Evolutionary conservation across 192 early-diverging fungal species (phyloP).

Genomic region (Entrophospora sp.): DNA sequence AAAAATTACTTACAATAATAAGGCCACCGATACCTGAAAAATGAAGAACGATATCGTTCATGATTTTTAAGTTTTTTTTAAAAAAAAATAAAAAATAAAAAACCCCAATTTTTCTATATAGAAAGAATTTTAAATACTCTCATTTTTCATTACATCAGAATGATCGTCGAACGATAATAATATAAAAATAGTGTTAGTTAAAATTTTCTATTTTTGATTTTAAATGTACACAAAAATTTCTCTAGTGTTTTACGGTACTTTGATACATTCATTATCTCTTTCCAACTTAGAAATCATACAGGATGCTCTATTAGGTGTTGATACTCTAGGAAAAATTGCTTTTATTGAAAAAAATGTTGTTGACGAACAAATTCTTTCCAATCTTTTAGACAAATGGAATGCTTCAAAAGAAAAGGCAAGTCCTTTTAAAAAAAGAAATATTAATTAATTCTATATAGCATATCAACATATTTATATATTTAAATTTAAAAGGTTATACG

Average conservation of each 20-base stretch:
- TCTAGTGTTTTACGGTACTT: conserved; percentile 50
- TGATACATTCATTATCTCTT: conserved; percentile 58
- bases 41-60: too few species aligned
- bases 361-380: conserved; percentile 25
- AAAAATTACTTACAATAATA: too few species aligned
- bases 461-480: not conserved
- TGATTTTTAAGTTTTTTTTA: too few species aligned
- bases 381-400: conserved; percentile 20
- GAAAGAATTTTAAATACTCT: too few species aligned
- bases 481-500: conserved; percentile 26
- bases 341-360: conserved; percentile 43
- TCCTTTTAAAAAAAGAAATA: conserved; percentile 14
- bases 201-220: not conserved
- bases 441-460: not conserved
- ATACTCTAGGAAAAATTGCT: conserved; percentile 57
- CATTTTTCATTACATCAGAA: too few species aligned
- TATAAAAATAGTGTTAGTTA: too few species aligned
- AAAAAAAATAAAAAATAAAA: too few species aligned
- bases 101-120: too few species aligned
- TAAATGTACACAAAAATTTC: conserved; percentile 11
- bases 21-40: too few species aligned
- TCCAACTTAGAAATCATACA: conserved; percentile 57
- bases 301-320: conserved; percentile 59
- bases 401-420: conserved; percentile 26
- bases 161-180: too few species aligned